A percentile compares a stretch with the other conserved stretches of the same genome.
These are phyloP conservation scores for Choanephora cucurbitarum DNA, from an alignment of 371 early-diverging fungal genomes.

Conservation along the genomic window DNA sequence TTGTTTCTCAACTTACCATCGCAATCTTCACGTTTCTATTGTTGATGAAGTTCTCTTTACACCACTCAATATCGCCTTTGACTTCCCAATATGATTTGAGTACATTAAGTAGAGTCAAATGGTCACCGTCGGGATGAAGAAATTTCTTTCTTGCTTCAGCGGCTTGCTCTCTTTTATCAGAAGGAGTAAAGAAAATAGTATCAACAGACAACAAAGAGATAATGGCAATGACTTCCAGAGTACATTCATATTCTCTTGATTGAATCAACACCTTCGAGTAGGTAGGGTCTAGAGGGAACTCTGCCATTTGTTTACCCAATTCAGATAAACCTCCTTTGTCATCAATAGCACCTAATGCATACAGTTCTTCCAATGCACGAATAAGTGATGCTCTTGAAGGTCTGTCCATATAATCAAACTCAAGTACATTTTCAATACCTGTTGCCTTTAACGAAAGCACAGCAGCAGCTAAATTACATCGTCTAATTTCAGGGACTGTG, in stretches of 20 bases:
- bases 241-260: slow-evolving; percentile 71
- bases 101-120: slow-evolving; percentile 86
- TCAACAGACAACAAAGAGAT: slow-evolving; percentile 91
- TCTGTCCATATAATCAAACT: slow-evolving; percentile 95
- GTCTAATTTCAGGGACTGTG: slow-evolving; percentile 91
- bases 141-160: slow-evolving; percentile 79
- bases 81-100: slow-evolving; percentile 76
- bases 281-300: slow-evolving; percentile 92
- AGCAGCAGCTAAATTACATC: slow-evolving; percentile 89
- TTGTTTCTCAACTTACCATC: slow-evolving; percentile 44
- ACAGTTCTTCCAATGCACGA: slow-evolving; percentile 86
- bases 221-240: slow-evolving; percentile 84
- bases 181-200: slow-evolving; percentile 83
- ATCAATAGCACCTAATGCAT: slow-evolving; percentile 88
- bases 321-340: slow-evolving; percentile 80
- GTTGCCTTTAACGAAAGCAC: slow-evolving; percentile 87
- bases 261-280: slow-evolving; percentile 90
- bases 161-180: slow-evolving; percentile 86
- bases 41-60: slow-evolving; percentile 89
- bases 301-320: slow-evolving; percentile 87
- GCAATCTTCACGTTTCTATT: slow-evolving; percentile 83
- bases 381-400: slow-evolving; percentile 78
- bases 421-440: slow-evolving; percentile 85
- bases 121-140: slow-evolving; percentile 84
- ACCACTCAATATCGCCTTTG: slow-evolving; percentile 84